Evolutionary conservation across 129 eudicot species (phyloP), one percentile per base, ranked within the genome.

Genomic region (Heracleum sosnowskyi): DNA sequence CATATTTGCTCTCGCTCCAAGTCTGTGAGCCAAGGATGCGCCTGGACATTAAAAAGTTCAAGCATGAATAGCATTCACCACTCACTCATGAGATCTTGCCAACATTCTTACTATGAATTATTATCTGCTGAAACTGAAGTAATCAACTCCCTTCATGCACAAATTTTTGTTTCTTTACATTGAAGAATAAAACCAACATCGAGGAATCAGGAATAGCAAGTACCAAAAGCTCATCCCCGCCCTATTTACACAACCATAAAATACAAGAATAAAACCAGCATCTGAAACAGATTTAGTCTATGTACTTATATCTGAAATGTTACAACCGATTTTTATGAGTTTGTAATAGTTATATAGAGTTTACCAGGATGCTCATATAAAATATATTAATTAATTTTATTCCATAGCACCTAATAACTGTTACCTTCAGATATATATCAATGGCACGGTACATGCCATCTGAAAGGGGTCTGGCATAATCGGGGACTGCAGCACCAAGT

Each of bases 381-480:
- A 53, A 5, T 8, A 20, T n/a, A n/a, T n/a, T n/a, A 47, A 53
- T 53, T 20, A 22, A 12, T 11, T 41, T 11, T 7, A 55, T 60
- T 26, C 68, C 13, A 60, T 4, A 26, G 34, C 33, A n/a, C 33
- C 33, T 10, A 57, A n/a, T 13, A 6, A 60, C 33, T n/a, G 16
- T 60, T 60, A 60, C 68, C 68, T 60, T 60, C 68, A 60, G 11
- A 66, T 66, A 66, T 66, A 66, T 66, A 66, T 66, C 72, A 66
- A 66, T 13, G 7, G 72, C 72, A 31, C 39, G 40, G 39, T 66
- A 66, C 34, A 66, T 66, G 39, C 72, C 72, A 66, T 66, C 39
- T 13, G 72, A 66, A 31, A 66, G 68, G n/a, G 68, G 68, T 26
- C 72, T 31, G 39, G 39, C 72, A 31, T 66, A 66, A 31, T 66